Base-by-base conservation (phyloP, 768 basidiomycete species). In the Termitomyces sp. region DNA sequence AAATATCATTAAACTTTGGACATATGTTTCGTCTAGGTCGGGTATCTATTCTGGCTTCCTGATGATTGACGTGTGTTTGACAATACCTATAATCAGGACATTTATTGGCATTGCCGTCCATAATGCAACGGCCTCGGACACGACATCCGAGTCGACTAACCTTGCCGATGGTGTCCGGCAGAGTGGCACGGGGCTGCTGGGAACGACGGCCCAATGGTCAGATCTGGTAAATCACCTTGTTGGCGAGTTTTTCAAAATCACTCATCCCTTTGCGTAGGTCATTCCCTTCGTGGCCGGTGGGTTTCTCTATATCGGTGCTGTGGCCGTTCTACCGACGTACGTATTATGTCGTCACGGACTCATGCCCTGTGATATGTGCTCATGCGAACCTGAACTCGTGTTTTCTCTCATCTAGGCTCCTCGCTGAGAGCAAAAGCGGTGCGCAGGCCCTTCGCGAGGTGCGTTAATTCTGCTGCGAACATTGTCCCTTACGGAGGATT, bases 361-460 rank as follows among this genome's bases (percentile, higher is more conserved):
- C 44, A 53, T 6, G 15, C 50, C 37, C 12, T 27, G 52, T 41
- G 52, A 54, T 54, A 4, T 41, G 24, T 15, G 27, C 37, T 30
- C 39, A 54, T 42, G 22, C 34, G 20, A 22, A 34, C 24, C 27
- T 33, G 64, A 42, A 57, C 62, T 61, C 20, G 51, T 57, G 62
- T 63, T 31, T 9, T 9, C 22, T 54, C 53, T 48, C 55, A 58
- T 56, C 55, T 55, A 67, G 94, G 59, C 73, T 96, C 65, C 76
- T 96, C 47, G 85, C 85, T 55, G 94, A 95, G 70, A 94, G 91
- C 74, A 91, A 90, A 72, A 91, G 90, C 68, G 89, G 82, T 54
- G 85, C 80, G 69, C 94, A 95, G 73, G 91, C 93, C n/a, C 70
- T 95, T 69, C 89, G 93, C 44, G 94, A 97, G 87, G 92, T 87